Conservation (phyloP, 345 rosid genomes). For the Acer yangbiense region DNA sequence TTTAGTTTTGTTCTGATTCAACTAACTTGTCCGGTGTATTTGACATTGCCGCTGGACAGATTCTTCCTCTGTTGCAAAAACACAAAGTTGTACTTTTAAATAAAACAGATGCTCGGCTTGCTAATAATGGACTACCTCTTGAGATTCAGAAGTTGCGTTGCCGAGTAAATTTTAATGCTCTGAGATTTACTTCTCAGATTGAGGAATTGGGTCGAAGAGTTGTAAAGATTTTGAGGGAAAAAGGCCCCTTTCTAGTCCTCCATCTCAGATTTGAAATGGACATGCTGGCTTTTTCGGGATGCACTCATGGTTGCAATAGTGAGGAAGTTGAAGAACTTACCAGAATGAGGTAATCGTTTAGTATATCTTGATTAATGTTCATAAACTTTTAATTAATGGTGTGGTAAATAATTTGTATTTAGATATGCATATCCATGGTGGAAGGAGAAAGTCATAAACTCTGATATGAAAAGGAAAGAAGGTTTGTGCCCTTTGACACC, state of each 20-base stretch:
- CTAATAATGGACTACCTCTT: constrained; percentile 78
- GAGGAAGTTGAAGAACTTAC: constrained; percentile 85
- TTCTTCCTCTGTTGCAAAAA: constrained; percentile 84
- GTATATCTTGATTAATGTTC: background rate
- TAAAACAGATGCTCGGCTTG: constrained; percentile 89
- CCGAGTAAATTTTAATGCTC: constrained; percentile 78
- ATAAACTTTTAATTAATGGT: constrained; percentile 19
- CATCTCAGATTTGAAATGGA: constrained; percentile 99
- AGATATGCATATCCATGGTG: constrained; percentile 93
- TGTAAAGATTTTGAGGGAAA: constrained; percentile 69
- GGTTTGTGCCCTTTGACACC: constrained; percentile 98
- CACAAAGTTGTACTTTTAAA: constrained; percentile 85
- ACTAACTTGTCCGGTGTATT: constrained; percentile 18
- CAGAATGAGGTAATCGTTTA: constrained; percentile 65
- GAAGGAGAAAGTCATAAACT: constrained; percentile 82
- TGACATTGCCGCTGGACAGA: constrained; percentile 45
- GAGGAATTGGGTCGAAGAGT: constrained; percentile 84
- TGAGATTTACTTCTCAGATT: constrained; percentile 76
- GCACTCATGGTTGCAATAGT: constrained; percentile 82
- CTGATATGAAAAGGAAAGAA: constrained; percentile 81
- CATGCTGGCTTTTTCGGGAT: constrained; percentile 96
- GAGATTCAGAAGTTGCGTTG: constrained; percentile 92
- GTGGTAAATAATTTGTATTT: constrained; percentile 9
- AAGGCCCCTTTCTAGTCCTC: constrained; percentile 84
- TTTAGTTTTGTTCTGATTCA: constrained; percentile 6